Conservation (phyloP, 2,329 filamentous ascomycete species). For the Hymenoscyphus linearis region DNA sequence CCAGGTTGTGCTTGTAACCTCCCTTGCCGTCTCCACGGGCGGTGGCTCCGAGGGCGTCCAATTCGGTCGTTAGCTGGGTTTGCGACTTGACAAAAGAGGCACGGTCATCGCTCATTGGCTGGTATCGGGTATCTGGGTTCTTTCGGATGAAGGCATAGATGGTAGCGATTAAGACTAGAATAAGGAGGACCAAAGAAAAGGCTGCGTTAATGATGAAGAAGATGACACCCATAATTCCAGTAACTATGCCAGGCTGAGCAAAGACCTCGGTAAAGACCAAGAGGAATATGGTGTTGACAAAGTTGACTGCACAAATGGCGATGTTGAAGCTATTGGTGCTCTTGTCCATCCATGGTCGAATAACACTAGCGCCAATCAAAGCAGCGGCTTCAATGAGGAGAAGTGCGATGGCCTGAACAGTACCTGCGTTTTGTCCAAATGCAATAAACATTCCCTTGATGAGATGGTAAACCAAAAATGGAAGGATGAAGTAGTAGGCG, state of each 20-base stretch:
- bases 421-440: conserved; percentile 65
- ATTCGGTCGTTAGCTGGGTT: conserved; percentile 78
- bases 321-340: conserved; percentile 97
- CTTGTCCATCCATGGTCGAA: conserved; percentile 98
- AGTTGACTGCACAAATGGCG: conserved; percentile 82
- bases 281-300: conserved; percentile 83
- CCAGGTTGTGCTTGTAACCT: conserved; percentile 52
- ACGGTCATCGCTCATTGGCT: conserved; percentile 93
- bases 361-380: conserved; percentile 70
- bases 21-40: conserved; percentile 73
- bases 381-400: conserved; percentile 76
- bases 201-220: conserved; percentile 85
- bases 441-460: conserved; percentile 87
- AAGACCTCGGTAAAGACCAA: conserved; percentile 86
- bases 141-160: conserved; percentile 79
- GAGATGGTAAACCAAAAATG: conserved; percentile 71
- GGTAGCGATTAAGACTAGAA: conserved; percentile 75
- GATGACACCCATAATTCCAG: conserved; percentile 81
- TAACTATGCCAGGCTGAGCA: conserved; percentile 74
- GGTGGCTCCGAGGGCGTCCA: conserved; percentile 84
- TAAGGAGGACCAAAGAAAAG: conserved; percentile 74
- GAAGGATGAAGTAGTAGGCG: conserved; percentile 91
- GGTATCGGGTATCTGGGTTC: conserved; percentile 91
- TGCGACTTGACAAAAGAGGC: conserved; percentile 98
- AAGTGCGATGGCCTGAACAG: conserved; percentile 74